phyloP scores from a whole-genome alignment of 129 eudicot species.

The Pulicaria dysenterica region DNA sequence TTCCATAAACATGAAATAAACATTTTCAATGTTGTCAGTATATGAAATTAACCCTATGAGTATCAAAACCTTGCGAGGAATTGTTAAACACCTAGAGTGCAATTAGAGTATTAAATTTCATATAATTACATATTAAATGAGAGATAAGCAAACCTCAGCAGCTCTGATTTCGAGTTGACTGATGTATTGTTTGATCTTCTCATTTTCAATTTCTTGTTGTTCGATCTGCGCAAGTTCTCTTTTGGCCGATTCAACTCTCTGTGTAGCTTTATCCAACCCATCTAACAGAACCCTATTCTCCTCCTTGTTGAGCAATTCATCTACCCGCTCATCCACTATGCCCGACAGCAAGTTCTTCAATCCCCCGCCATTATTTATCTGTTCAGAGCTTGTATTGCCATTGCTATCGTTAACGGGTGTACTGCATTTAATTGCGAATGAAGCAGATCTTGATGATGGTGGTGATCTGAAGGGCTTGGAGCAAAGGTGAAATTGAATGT shows the following conservation, averaged over 20 bases:
- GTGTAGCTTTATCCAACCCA: constrained; percentile 75
- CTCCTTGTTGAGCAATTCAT: constrained; percentile 59
- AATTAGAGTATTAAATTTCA: not conserved
- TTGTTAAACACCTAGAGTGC: constrained; percentile 13
- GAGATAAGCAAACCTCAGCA: constrained; percentile 55
- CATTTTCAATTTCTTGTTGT: constrained; percentile 67
- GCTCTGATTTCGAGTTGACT: constrained; percentile 73
- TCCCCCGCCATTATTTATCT: constrained; percentile 34
- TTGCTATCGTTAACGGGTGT: constrained; percentile 1
- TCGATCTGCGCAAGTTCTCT: constrained; percentile 75
- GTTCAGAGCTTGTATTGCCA: constrained; percentile 16
- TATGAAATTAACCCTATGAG: too few species aligned
- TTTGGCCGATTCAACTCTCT: constrained; percentile 77
- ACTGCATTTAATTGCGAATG: constrained; percentile 33
- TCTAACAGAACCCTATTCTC: constrained; percentile 81
- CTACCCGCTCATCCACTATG: constrained; percentile 74
- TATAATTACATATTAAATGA: not conserved
- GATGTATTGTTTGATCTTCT: constrained; percentile 55
- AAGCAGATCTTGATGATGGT: constrained; percentile 5
- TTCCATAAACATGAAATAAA: too few species aligned
- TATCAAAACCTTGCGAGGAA: too few species aligned
- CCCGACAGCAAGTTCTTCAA: constrained; percentile 63
- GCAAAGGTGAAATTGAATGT: not conserved
- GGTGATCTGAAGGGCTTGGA: constrained; percentile 28
- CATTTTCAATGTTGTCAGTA: too few species aligned